Percentiles rank a stretch among this genome's conserved stretches.
phyloP scores from a whole-genome alignment of 139 green algal genomes.

The Picochlorum sp. region DNA sequence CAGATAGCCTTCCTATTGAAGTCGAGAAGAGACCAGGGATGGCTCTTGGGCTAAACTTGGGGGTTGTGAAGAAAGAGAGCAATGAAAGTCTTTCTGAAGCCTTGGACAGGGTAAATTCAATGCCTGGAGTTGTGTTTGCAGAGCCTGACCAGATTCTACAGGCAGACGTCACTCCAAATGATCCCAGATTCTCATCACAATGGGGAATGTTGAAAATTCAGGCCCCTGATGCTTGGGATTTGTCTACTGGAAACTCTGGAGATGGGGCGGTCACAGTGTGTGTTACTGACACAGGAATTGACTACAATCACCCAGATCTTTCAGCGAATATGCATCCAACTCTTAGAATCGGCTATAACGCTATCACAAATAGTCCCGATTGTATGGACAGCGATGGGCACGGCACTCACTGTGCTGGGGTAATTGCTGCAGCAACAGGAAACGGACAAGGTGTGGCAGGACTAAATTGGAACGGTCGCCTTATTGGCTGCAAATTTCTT shows the following conservation, averaged over 20 bases:
- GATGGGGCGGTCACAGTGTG: slow-evolving; percentile 34
- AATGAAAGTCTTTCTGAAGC: no score
- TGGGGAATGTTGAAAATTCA: slow-evolving; percentile 1
- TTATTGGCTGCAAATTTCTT: slow-evolving; percentile 23
- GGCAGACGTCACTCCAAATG: not conserved
- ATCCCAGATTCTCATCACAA: not conserved
- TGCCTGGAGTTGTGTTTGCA: not conserved
- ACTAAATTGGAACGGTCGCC: slow-evolving; percentile 9
- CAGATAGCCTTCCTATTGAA: no score
- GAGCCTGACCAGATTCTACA: not conserved
- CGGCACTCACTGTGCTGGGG: slow-evolving; percentile 43
- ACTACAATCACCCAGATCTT: slow-evolving; percentile 50
- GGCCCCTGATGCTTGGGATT: slow-evolving; percentile 2
- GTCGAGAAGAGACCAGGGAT: no score
- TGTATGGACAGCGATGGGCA: slow-evolving; percentile 29
- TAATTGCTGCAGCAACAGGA: slow-evolving; percentile 23
- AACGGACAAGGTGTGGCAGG: slow-evolving; percentile 8
- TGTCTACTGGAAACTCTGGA: not conserved
- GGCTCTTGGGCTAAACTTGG: no score
- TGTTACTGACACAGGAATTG: slow-evolving; percentile 55
- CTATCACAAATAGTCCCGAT: not conserved
- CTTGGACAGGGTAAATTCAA: no score
- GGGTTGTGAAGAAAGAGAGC: no score
- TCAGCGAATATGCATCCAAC: slow-evolving; percentile 29
- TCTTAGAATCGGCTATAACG: not conserved